Evolutionary conservation across 108 stramenopile species (phyloP).

Genomic region (Nannochloropsis salina): DNA sequence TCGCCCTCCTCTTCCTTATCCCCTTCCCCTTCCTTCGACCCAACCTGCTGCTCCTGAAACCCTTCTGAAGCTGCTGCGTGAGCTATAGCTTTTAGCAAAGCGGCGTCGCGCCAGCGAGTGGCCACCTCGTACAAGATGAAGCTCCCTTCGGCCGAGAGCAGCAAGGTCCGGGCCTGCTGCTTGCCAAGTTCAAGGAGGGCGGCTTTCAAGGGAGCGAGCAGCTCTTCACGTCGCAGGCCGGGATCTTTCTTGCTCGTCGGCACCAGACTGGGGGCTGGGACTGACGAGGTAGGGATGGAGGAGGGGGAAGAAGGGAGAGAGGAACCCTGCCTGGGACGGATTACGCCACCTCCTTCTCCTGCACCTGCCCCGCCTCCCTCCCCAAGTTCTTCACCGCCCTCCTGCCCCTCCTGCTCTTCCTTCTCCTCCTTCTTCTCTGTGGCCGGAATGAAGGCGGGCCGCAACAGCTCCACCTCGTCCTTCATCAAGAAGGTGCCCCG

Average conservation of each 20-base stretch:
- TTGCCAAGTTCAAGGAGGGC: not conserved
- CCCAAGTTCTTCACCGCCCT: not conserved
- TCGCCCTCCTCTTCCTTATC: not conserved
- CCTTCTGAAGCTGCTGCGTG: not conserved
- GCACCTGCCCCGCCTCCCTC: not conserved
- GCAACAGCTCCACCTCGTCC: not conserved
- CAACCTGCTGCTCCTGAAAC: not conserved
- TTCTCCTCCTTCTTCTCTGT: not conserved
- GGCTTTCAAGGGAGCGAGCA: not conserved
- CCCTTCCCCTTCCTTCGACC: not conserved
- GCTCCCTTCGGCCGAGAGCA: not conserved
- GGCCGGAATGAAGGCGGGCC: not conserved
- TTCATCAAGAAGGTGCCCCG: not conserved
- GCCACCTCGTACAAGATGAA: conserved; percentile 18
- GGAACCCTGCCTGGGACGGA: too few relatives aligned
- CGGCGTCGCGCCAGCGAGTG: not conserved
- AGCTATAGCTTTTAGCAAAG: not conserved
- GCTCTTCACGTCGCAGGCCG: not conserved
- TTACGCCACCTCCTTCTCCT: not conserved
- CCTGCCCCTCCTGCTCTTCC: not conserved
- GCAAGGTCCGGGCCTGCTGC: not conserved
- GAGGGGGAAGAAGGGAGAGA: not conserved
- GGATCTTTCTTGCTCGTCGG: conserved; percentile 2
- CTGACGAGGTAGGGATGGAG: not conserved
- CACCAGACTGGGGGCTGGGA: not conserved